Evolutionary conservation across 345 rosid species (phyloP), one percentile per base, ranked within the genome.

Genomic region (Gossypium stocksii): DNA sequence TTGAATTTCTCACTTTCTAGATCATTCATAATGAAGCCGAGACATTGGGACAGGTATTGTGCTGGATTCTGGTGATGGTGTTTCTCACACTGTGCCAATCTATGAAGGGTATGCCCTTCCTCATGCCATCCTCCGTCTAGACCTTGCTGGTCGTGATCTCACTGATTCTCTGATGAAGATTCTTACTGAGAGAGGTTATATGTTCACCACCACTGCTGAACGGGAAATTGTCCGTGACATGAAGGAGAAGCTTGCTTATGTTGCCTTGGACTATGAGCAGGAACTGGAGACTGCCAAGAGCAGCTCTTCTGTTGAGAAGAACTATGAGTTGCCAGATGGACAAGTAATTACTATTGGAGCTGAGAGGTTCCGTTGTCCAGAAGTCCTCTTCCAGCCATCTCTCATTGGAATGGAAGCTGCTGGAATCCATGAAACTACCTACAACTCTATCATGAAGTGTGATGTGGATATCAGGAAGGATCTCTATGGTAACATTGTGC

Each of bases 221-320:
- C 91, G 93, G 83, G 96, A 91, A 89, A 90, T 90, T 83, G 96
- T 90, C 74, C 90, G 96, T 80, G 96, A 90, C 87, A 86, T 90
- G 87, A 91, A 91, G 86, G 96, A 88, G 81, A 88, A 88, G 80
- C 88, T 88, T 11, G 85, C 91, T 5, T 88, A 81, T 51, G 82
- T 88, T 10, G 91, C 91, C 67, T 81, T 88, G 14, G 89, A 88
- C 76, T 88, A 81, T 17, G 91, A 88, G 80, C 89, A 88, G 81
- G 91, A 86, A 71, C 85, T 86, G 43, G 91, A 88, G 80, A 84
- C 89, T 3, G 82, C 91, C 66, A 88, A 85, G 80, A 86, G 87
- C 81, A 88, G 89, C 80, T 88, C 91, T 0, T 83, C 91, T 67
- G 83, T 88, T 22, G 91, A 88, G 85, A 86, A 88, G 88, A 88